Evolutionary conservation across 169 alveolate genomes (phyloP), one percentile per base, ranked within the genome.

Genomic region (Cryptosporidium viatorum): DNA sequence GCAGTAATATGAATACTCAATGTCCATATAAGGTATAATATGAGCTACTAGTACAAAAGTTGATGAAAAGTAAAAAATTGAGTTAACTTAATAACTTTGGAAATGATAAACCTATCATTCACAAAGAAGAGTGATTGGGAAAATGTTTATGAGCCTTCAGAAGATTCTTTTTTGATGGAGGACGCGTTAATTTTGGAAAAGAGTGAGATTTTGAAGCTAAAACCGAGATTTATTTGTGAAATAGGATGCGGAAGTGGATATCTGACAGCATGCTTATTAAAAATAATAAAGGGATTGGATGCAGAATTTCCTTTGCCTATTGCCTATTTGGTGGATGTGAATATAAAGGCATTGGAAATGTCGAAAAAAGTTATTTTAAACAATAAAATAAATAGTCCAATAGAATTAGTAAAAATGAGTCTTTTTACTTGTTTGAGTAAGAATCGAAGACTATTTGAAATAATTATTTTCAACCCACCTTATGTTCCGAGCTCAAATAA

Each of bases 171-270:
- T n/a, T 60, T 80, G n/a, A 41, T 80, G 68, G 89, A 80, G 51
- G 89, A 80, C 16, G 62, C 75, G 26, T 29, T 80, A 9, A 43
- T 37, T 16, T 9, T 29, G 50, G 89, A 80, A 12, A 80, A 29
- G 41, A 48, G 26, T 8, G 35, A 18, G 33, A 80, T 80, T 29
- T 16, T 80, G 35, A 58, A 65, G 23, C 41, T n/a, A 12, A 65
- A 65, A 0, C 89, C 89, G 9, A 65, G 23, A 26, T 9, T 80
- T 3, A 50, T 80, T 26, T 80, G 89, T 33, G 89, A 80, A 39
- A n/a, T 80, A 21, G 89, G 89, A 39, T 80, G 89, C 35, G 89
- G 89, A 37, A 80, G 89, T 39, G 89, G 89, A 33, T 80, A 80
- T 33, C 12, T 80, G 35, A 62, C 80, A 8, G 55, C 80, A 23